These are phyloP conservation scores for Trichoderma sp. DNA, from an alignment of 2,329 filamentous ascomycete species.

Conservation along the genomic window DNA sequence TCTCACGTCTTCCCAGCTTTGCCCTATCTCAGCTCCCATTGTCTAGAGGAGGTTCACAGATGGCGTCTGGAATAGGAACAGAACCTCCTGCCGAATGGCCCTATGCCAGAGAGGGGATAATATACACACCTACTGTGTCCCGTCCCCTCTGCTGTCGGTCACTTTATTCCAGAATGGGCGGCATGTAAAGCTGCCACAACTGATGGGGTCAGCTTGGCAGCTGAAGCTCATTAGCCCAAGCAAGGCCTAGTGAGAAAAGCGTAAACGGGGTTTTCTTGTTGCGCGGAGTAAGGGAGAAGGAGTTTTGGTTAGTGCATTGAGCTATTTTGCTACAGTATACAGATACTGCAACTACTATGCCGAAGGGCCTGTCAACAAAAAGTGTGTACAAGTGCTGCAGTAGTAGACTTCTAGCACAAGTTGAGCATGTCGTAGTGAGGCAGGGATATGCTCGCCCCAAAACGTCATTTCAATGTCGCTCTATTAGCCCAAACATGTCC, in stretches of 20 bases:
- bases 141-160: neutral
- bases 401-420: neutral
- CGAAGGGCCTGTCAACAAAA: neutral
- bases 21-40: neutral
- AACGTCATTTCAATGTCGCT: neutral
- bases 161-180: neutral
- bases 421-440: neutral
- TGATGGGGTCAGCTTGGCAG: slow-evolving; percentile 1
- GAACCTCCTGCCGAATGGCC: neutral
- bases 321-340: too few relatives aligned
- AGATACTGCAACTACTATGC: too few relatives aligned
- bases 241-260: neutral
- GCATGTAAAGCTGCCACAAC: neutral
- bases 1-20: neutral
- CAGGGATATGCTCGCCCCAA: neutral
- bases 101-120: neutral
- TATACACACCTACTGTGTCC: neutral
- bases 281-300: neutral
- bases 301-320: neutral
- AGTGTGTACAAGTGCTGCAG: neutral
- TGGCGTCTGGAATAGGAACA: neutral
- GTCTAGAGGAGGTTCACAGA: neutral
- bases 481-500: neutral
- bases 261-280: neutral
- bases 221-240: slow-evolving; percentile 10